phyloP scores from a whole-genome alignment of 306 rosid genomes.

The Senna siamea region DNA sequence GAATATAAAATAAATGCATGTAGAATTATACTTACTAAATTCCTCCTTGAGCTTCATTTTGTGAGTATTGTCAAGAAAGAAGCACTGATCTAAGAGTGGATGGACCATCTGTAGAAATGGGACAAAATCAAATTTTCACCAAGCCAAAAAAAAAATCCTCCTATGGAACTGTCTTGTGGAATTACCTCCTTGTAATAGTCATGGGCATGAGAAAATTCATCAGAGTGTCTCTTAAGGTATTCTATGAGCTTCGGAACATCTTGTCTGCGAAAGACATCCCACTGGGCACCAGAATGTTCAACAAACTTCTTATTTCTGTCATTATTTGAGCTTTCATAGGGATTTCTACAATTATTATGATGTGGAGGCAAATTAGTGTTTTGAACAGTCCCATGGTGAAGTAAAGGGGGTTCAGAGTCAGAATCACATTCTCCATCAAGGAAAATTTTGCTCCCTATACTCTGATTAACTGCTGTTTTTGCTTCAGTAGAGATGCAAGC shows the following conservation, averaged over 20 bases:
- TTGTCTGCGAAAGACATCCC: constrained; percentile 95
- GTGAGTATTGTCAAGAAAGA: constrained; percentile 76
- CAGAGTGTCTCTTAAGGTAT: constrained; percentile 70
- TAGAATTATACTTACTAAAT: constrained; percentile 58
- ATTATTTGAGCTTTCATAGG: constrained; percentile 32
- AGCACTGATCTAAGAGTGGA: constrained; percentile 85
- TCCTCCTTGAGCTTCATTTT: constrained; percentile 89
- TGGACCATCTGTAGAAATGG: constrained; percentile 73
- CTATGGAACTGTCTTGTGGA: constrained; percentile 28
- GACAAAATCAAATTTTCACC: constrained; percentile 30
- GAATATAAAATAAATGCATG: constrained; percentile 12
- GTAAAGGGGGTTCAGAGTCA: constrained; percentile 40
- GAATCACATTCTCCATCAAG: constrained; percentile 49
- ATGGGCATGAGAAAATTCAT: constrained; percentile 50
- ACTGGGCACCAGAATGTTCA: constrained; percentile 58
- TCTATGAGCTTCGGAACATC: constrained; percentile 87
- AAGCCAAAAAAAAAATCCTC: constrained; percentile 29
- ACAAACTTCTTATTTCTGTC: constrained; percentile 37
- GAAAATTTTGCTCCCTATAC: constrained; percentile 42
- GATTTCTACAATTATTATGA: constrained; percentile 37
- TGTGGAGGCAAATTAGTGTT: constrained; percentile 42
- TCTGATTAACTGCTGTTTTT: constrained; percentile 38
- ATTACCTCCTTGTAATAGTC: constrained; percentile 63
- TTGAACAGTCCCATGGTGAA: constrained; percentile 31
- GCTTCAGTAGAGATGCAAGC: constrained; percentile 56